Evolutionary conservation across 352 stramenopile species (phyloP).

Genomic region (Pythium aquatile): DNA sequence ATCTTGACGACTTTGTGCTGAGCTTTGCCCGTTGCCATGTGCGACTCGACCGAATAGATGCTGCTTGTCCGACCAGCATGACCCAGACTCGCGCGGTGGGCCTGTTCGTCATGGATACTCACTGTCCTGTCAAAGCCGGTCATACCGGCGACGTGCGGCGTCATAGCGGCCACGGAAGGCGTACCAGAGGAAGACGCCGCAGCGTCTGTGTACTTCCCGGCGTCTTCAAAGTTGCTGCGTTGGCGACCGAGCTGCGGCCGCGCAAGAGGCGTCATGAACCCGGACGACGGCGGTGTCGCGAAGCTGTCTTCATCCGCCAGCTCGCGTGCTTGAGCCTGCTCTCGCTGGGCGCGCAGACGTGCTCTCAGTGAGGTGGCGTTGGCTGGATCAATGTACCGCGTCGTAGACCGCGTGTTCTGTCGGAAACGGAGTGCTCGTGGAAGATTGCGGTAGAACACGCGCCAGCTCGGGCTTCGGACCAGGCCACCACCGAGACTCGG

Average conservation of each 20-base stretch:
- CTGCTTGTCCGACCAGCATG: slow-evolving; percentile 42
- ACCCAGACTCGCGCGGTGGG: slow-evolving; percentile 1
- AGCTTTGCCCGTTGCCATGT: slow-evolving; percentile 22
- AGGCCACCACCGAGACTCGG: slow-evolving; percentile 22
- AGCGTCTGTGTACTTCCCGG: slow-evolving; percentile 18
- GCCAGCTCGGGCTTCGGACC: slow-evolving; percentile 44
- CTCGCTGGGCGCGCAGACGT: slow-evolving; percentile 47
- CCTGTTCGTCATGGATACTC: slow-evolving; percentile 8
- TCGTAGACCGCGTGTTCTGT: slow-evolving; percentile 74
- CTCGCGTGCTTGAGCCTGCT: slow-evolving; percentile 33
- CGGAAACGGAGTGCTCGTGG: slow-evolving; percentile 68
- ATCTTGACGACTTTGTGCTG: slow-evolving; percentile 78
- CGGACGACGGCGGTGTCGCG: neutral
- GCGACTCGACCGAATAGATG: slow-evolving; percentile 62
- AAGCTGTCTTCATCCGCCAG: slow-evolving; percentile 2
- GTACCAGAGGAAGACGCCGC: neutral
- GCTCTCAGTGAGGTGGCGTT: slow-evolving; percentile 64
- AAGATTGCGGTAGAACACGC: slow-evolving; percentile 67
- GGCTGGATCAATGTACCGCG: slow-evolving; percentile 68
- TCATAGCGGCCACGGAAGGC: slow-evolving; percentile 1
- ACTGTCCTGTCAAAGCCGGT: slow-evolving; percentile 8
- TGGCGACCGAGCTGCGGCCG: slow-evolving; percentile 13
- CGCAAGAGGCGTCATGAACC: slow-evolving; percentile 3
- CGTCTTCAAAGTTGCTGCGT: slow-evolving; percentile 30
- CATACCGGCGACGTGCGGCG: neutral